These are phyloP conservation scores for Rosa chinensis DNA, from an alignment of 306 rosid genomes.

Conservation along the genomic window DNA sequence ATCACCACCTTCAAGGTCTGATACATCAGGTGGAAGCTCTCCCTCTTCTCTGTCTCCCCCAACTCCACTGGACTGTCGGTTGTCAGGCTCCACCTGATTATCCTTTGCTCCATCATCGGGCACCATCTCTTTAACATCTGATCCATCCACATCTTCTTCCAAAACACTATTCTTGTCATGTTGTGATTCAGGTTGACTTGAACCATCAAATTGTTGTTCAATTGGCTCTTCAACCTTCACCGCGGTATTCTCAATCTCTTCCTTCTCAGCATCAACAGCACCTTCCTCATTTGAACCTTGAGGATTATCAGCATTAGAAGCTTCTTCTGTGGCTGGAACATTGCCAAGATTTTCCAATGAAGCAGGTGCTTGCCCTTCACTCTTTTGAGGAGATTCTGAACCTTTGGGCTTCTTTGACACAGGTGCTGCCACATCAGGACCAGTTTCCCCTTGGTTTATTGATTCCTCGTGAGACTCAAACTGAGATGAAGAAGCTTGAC, in stretches of 20 bases:
- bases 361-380: constrained; percentile 53
- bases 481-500: constrained; percentile 63
- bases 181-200: constrained; percentile 52
- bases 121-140: constrained; percentile 42
- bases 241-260: constrained; percentile 48
- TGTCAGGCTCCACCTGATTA: constrained; percentile 63
- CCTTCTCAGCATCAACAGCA: constrained; percentile 51
- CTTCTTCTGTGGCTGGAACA: constrained; percentile 53
- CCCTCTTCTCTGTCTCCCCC: constrained; percentile 86
- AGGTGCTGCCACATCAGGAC: constrained; percentile 54
- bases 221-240: constrained; percentile 58
- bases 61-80: constrained; percentile 45
- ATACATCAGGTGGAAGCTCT: constrained; percentile 62
- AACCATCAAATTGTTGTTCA: constrained; percentile 46
- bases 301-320: constrained; percentile 54
- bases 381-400: constrained; percentile 51
- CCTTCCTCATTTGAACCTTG: constrained; percentile 64
- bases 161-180: constrained; percentile 39
- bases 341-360: constrained; percentile 46
- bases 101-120: constrained; percentile 59
- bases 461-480: constrained; percentile 66
- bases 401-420: constrained; percentile 64
- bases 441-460: constrained; percentile 44
- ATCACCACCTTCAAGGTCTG: constrained; percentile 62
- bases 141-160: constrained; percentile 58